Base-by-base conservation (phyloP, 306 rosid species). In the Dryas alaskensis region DNA sequence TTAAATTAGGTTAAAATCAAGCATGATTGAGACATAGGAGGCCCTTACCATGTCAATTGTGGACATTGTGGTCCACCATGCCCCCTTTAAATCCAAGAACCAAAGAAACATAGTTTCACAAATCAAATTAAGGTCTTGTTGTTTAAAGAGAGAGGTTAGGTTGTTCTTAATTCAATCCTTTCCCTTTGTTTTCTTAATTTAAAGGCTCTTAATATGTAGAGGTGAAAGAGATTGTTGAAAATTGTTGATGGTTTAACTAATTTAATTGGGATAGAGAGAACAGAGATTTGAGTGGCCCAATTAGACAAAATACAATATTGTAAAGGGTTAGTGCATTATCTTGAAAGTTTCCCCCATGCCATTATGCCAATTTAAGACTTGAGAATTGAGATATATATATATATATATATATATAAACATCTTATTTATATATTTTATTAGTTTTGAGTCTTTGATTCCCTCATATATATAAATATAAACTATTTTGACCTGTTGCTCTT, bases 401-500 rank as follows among this genome's bases (percentile, higher is more conserved):
- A 19, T n/a, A n/a, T n/a, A 22, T 22, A 59, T 55, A 8, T 4
- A 0, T 8, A 22, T 1, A 19, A 17, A 19, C 39, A 1, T 8
- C n/a, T 17, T 31, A 31, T 31, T 31, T 31, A 31, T 31, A 31
- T 31, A 31, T 31, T 31, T 1, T 31, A 31, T 31, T 31, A 31
- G 0, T 31, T 31, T 31, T 31, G 37, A 31, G 37, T 31, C 37
- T 31, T 53, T 43, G 48, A 64, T 74, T 65, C 63, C 65, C 17
- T 3, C 17, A 31, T 31, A 31, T 31, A 31, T 31, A 0, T n/a
- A 14, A 60, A 43, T 17, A 59, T 69, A 16, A 52, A 25, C 46
- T 39, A 37, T 59, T 58, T 49, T 67, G 72, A 22, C 59, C 58
- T 63, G n/a, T 67, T 27, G 44, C 72, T 49, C 59, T 67, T 67